Percentiles rank a stretch among this genome's conserved stretches.
Evolutionary conservation across 306 rosid genomes (phyloP).

Genomic region (Delonix regia): DNA sequence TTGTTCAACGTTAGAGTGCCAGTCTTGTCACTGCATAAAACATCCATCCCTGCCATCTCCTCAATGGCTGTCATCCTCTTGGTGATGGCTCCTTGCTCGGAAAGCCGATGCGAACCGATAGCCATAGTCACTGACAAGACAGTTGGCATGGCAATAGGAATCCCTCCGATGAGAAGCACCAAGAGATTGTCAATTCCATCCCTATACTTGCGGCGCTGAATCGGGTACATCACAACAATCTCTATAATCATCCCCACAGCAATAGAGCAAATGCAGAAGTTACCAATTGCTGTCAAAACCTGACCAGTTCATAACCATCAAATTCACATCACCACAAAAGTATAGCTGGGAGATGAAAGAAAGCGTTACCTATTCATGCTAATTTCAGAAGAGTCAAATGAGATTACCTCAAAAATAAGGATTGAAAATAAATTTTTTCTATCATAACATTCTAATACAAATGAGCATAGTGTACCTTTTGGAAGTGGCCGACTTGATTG

Average conservation of each 20-base stretch:
- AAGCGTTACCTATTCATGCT: too few species aligned
- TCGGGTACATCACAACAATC: conserved; percentile 70
- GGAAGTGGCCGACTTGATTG: conserved; percentile 73
- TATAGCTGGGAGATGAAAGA: too few species aligned
- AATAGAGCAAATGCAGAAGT: conserved; percentile 85
- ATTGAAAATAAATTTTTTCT: not conserved
- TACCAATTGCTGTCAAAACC: conserved; percentile 83
- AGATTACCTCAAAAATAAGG: not conserved
- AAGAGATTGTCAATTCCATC: conserved; percentile 80
- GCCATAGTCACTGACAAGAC: conserved; percentile 93
- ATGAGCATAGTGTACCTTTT: conserved; percentile 54
- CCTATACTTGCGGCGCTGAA: conserved; percentile 67
- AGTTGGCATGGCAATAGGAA: conserved; percentile 89
- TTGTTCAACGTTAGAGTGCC: conserved; percentile 81
- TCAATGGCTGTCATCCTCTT: conserved; percentile 93
- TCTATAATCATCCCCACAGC: conserved; percentile 71
- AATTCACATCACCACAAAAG: conserved; percentile 14
- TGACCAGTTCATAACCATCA: conserved; percentile 38
- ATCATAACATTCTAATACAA: not conserved
- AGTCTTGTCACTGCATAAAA: conserved; percentile 82
- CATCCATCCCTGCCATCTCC: conserved; percentile 94
- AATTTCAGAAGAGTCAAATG: too few species aligned
- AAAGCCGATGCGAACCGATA: conserved; percentile 79
- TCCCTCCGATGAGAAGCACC: conserved; percentile 89
- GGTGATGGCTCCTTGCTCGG: conserved; percentile 85